Conservation (phyloP, 768 basidiomycete genomes). For the Lactifluus rugatus region DNA sequence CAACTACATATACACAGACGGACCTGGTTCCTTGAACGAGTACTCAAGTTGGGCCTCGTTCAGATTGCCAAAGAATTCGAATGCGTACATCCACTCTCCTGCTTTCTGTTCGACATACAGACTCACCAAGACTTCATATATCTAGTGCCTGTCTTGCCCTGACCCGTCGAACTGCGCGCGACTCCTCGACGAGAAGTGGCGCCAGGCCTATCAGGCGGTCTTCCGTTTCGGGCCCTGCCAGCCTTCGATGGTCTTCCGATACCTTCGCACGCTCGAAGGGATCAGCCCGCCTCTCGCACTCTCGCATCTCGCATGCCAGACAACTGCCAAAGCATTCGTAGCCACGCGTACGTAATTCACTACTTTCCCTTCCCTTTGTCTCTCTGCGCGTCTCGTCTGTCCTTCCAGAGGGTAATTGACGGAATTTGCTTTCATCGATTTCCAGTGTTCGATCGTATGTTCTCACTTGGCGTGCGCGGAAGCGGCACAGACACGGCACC, state of each 20-base stretch:
- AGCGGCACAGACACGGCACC: slow-evolving; percentile 59
- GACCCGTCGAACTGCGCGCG: slow-evolving; percentile 72
- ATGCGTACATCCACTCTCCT: slow-evolving; percentile 50
- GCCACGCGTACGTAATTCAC: slow-evolving; percentile 54
- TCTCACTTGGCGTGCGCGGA: slow-evolving; percentile 74
- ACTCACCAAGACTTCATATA: not conserved
- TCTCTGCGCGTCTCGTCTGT: not conserved
- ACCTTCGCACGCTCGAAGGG: slow-evolving; percentile 82
- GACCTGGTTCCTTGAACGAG: slow-evolving; percentile 92
- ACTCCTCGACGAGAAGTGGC: slow-evolving; percentile 87
- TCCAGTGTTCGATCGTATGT: slow-evolving; percentile 83
- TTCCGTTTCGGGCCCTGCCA: slow-evolving; percentile 86
- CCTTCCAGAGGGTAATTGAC: not conserved
- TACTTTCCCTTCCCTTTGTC: not conserved
- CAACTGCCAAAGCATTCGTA: slow-evolving; percentile 80
- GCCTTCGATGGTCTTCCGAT: slow-evolving; percentile 88
- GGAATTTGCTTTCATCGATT: not conserved
- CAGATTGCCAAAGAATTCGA: slow-evolving; percentile 90
- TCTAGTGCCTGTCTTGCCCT: slow-evolving; percentile 73
- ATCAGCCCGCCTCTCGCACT: slow-evolving; percentile 81
- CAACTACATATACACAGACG: slow-evolving; percentile 37
- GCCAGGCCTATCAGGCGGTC: slow-evolving; percentile 76
- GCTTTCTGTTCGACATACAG: not conserved
- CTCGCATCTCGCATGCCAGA: slow-evolving; percentile 82
- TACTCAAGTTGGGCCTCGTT: slow-evolving; percentile 82